Percentiles rank a stretch among this genome's conserved stretches.
These are phyloP conservation scores for Leptographium wingfieldii DNA, from an alignment of 2,329 filamentous ascomycete species.

Conservation along the genomic window DNA sequence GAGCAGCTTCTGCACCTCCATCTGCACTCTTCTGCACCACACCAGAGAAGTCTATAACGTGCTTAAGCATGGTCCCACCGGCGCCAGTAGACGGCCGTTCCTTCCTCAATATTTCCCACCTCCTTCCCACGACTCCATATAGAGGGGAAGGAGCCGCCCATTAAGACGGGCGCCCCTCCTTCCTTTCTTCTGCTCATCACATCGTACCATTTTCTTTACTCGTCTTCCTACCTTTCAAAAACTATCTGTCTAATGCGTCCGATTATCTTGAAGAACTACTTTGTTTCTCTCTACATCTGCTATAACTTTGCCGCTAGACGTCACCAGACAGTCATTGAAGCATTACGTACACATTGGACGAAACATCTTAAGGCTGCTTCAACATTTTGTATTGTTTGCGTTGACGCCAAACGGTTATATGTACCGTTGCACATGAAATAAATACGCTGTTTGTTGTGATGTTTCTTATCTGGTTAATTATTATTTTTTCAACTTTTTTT, in stretches of 20 bases:
- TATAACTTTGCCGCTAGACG: too few species aligned
- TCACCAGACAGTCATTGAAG: too few species aligned
- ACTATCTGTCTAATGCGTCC: too few species aligned
- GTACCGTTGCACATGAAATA: not conserved
- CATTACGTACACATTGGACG: too few species aligned
- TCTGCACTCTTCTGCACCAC: not conserved
- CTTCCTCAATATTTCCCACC: too few species aligned
- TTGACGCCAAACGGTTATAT: not conserved
- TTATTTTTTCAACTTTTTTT: conserved; percentile 17
- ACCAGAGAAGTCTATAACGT: not conserved
- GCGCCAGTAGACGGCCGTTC: not conserved
- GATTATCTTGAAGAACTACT: too few species aligned
- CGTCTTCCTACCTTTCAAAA: too few species aligned
- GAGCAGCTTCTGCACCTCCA: not conserved
- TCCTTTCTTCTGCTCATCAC: not conserved
- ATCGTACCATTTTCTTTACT: too few species aligned
- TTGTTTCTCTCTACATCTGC: too few species aligned
- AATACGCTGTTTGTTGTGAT: not conserved
- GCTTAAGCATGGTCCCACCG: not conserved
- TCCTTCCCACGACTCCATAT: not conserved
- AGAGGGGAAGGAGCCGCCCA: not conserved
- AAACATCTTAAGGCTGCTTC: too few species aligned
- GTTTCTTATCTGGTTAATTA: conserved; percentile 6
- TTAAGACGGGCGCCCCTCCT: not conserved
- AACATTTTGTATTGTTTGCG: not conserved